phyloP scores from a whole-genome alignment of 73 alveolate genomes.

The Paramecium sonneborni region DNA sequence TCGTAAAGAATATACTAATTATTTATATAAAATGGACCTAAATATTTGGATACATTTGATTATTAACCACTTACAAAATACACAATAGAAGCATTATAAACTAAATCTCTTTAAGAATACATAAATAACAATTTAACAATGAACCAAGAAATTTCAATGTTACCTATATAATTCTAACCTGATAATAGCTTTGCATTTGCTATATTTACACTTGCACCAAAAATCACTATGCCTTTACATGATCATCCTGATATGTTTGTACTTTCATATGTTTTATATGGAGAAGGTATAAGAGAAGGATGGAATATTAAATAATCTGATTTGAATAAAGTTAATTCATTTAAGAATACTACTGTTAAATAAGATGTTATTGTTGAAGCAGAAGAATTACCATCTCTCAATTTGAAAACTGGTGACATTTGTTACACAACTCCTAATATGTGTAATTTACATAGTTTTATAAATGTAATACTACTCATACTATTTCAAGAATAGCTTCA shows the following conservation, averaged over 20 bases:
- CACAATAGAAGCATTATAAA: not conserved
- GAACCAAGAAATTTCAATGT: not conserved
- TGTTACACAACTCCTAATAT: not conserved
- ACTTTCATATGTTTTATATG: not conserved
- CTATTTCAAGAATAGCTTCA: not conserved
- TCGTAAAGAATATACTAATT: not conserved
- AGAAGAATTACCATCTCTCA: not conserved
- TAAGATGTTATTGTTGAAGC: not conserved
- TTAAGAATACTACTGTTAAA: not conserved
- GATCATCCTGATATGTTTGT: constrained; percentile 38
- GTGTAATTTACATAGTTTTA: not conserved
- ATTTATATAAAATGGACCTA: not conserved
- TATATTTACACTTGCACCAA: not conserved
- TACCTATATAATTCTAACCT: not conserved
- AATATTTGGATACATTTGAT: not conserved
- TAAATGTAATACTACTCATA: not conserved
- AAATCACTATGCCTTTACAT: not conserved
- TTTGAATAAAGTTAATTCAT: not conserved
- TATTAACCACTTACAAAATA: not conserved
- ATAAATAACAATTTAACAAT: not conserved
- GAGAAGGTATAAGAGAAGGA: constrained; percentile 3
- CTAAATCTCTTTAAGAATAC: not conserved
- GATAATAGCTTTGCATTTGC: not conserved
- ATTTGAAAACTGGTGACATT: not conserved
- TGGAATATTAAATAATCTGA: not conserved